These are phyloP conservation scores for Psophocarpus tetragonolobus DNA, from an alignment of 306 rosid genomes.

Conservation along the genomic window DNA sequence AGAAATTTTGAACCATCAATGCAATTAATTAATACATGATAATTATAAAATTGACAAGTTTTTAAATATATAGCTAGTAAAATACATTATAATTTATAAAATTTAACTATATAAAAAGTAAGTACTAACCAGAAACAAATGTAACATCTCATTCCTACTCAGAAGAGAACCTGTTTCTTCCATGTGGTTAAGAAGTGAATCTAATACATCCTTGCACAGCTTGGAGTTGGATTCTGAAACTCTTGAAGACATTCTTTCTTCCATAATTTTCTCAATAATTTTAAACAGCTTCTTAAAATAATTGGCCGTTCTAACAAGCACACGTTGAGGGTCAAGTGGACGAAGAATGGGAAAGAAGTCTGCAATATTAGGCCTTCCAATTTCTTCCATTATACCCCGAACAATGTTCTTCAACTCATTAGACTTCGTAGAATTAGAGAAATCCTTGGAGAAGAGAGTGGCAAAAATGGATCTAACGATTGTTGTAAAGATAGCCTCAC, in stretches of 20 bases:
- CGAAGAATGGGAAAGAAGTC: conserved; percentile 24
- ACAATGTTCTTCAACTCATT: conserved; percentile 11
- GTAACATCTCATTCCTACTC: neutral
- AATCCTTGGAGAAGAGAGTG: conserved; percentile 26
- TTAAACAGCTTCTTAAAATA: neutral
- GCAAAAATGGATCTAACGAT: conserved; percentile 9
- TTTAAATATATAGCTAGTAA: too few relatives aligned
- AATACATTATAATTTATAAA: too few relatives aligned
- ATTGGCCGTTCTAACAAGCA: neutral
- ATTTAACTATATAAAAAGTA: too few relatives aligned
- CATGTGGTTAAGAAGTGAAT: conserved; percentile 7
- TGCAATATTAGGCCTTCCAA: conserved; percentile 27
- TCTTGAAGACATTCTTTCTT: conserved; percentile 13
- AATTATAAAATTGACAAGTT: neutral
- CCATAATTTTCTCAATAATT: conserved; percentile 30
- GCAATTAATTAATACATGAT: neutral
- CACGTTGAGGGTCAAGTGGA: conserved; percentile 23
- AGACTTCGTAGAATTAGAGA: neutral
- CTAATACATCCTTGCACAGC: conserved; percentile 8
- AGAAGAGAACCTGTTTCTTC: neutral
- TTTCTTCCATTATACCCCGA: neutral
- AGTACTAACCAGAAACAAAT: neutral
- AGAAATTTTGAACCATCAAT: neutral
- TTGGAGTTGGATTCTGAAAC: neutral
- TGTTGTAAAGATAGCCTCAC: conserved; percentile 6